Evolutionary conservation across 352 stramenopile genomes (phyloP).

Genomic region (Globisporangium spinosum): DNA sequence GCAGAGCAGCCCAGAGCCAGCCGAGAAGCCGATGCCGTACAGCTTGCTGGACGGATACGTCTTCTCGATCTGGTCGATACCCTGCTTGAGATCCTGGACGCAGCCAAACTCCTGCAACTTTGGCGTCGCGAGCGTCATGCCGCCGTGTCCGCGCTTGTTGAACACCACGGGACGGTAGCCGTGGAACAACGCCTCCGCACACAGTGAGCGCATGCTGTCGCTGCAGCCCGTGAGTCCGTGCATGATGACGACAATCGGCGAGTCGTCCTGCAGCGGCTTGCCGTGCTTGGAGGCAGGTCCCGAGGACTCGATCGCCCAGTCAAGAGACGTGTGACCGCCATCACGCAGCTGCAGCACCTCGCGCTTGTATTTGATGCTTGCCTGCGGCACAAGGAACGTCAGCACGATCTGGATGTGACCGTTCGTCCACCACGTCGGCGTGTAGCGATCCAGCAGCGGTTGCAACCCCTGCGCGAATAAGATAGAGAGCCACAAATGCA

Average conservation of each 20-base stretch:
- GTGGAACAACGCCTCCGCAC: conserved; percentile 49
- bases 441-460: conserved; percentile 48
- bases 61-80: conserved; percentile 45
- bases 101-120: conserved; percentile 71
- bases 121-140: conserved; percentile 52
- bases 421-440: conserved; percentile 77
- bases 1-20: conserved; percentile 58
- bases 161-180: conserved; percentile 81
- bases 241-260: conserved; percentile 61
- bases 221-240: conserved; percentile 70
- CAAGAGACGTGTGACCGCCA: conserved; percentile 60
- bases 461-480: conserved; percentile 32
- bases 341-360: conserved; percentile 57
- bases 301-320: conserved; percentile 54
- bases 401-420: conserved; percentile 68
- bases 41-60: conserved; percentile 43
- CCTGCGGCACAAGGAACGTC: conserved; percentile 68
- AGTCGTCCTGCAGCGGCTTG: conserved; percentile 20
- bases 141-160: conserved; percentile 81
- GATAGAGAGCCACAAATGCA: neutral
- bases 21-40: conserved; percentile 70
- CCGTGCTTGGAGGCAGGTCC: conserved; percentile 8
- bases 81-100: conserved; percentile 48
- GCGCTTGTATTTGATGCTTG: conserved; percentile 47
- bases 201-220: conserved; percentile 54